Percentiles rank a stretch among this genome's conserved stretches.
These are phyloP conservation scores for Fusarium udum DNA, from an alignment of 2,329 filamentous ascomycete genomes.

Conservation along the genomic window DNA sequence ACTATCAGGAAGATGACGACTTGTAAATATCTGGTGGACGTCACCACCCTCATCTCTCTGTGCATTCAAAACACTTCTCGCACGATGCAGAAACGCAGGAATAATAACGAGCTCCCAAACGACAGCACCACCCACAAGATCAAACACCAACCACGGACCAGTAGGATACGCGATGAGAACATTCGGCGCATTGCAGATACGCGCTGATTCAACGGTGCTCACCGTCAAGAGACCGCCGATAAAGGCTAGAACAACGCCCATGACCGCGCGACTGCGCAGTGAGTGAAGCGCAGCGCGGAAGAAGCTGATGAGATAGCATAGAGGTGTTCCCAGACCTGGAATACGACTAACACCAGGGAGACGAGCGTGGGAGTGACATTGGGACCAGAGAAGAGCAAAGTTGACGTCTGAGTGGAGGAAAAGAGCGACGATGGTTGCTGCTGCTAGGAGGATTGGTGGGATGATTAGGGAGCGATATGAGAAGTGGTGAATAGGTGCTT, in stretches of 20 bases:
- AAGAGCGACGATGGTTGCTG: slow-evolving; percentile 53
- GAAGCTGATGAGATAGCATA: slow-evolving; percentile 62
- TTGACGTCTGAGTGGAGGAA: slow-evolving; percentile 61
- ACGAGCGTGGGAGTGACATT: slow-evolving; percentile 60
- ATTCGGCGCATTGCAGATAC: slow-evolving; percentile 52
- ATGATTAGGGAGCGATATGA: slow-evolving; percentile 63
- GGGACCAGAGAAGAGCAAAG: slow-evolving; percentile 61
- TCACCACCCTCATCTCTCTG: slow-evolving; percentile 23
- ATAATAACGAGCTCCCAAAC: slow-evolving; percentile 63
- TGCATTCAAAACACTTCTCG: slow-evolving; percentile 48
- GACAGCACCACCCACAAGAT: slow-evolving; percentile 59
- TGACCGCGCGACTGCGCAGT: slow-evolving; percentile 51
- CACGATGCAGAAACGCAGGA: slow-evolving; percentile 58
- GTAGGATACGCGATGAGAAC: slow-evolving; percentile 52
- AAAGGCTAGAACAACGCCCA: slow-evolving; percentile 56
- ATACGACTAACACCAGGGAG: slow-evolving; percentile 56
- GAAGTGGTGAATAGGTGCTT: slow-evolving; percentile 62
- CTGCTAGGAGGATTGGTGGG: slow-evolving; percentile 57
- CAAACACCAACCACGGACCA: slow-evolving; percentile 58
- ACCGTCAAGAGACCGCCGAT: slow-evolving; percentile 60
- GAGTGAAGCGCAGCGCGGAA: slow-evolving; percentile 56
- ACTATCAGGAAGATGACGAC: slow-evolving; percentile 54
- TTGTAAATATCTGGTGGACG: slow-evolving; percentile 29
- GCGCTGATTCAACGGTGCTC: slow-evolving; percentile 59
- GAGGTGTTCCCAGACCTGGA: slow-evolving; percentile 56